Conservation (phyloP, 2,329 filamentous ascomycete genomes). For the Beauveria scarabaeidicola region DNA sequence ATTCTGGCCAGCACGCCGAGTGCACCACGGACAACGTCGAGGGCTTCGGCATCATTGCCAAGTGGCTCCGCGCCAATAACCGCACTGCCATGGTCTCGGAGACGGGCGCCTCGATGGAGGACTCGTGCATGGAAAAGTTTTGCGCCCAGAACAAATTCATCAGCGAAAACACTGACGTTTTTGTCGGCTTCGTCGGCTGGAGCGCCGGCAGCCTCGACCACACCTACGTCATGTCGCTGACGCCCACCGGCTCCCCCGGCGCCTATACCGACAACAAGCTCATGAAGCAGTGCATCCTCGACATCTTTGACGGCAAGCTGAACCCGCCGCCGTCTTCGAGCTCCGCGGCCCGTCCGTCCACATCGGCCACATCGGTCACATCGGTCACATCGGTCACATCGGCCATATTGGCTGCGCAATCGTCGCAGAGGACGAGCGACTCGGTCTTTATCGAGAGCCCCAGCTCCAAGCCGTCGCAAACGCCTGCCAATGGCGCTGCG, state of each 20-base stretch:
- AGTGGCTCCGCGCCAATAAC: slow-evolving; percentile 33
- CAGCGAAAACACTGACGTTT: slow-evolving; percentile 37
- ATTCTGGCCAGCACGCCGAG: slow-evolving; percentile 41
- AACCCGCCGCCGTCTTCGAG: slow-evolving; percentile 1
- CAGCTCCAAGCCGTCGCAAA: not conserved
- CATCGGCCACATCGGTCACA: too few relatives aligned
- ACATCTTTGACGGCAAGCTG: slow-evolving; percentile 22
- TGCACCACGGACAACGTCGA: slow-evolving; percentile 47
- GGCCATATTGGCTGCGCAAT: too few relatives aligned
- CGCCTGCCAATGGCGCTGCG: not conserved
- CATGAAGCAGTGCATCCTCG: slow-evolving; percentile 35
- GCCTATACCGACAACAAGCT: slow-evolving; percentile 30
- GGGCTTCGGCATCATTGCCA: slow-evolving; percentile 38
- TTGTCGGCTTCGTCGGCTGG: slow-evolving; percentile 38
- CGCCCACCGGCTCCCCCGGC: slow-evolving; percentile 23
- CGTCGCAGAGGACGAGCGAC: not conserved
- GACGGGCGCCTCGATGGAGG: slow-evolving; percentile 38
- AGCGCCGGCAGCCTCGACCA: slow-evolving; percentile 35
- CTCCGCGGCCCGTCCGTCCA: not conserved
- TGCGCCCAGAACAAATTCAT: slow-evolving; percentile 39
- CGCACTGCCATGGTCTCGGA: slow-evolving; percentile 44
- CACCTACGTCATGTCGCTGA: slow-evolving; percentile 35
- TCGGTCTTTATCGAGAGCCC: slow-evolving; percentile 1
- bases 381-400: too few relatives aligned
- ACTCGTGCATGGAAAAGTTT: slow-evolving; percentile 35